A percentile compares a stretch with the other conserved stretches of the same genome.
These are phyloP conservation scores for Colletotrichum salicis DNA, from an alignment of 2,329 filamentous ascomycete species.

Conservation along the genomic window DNA sequence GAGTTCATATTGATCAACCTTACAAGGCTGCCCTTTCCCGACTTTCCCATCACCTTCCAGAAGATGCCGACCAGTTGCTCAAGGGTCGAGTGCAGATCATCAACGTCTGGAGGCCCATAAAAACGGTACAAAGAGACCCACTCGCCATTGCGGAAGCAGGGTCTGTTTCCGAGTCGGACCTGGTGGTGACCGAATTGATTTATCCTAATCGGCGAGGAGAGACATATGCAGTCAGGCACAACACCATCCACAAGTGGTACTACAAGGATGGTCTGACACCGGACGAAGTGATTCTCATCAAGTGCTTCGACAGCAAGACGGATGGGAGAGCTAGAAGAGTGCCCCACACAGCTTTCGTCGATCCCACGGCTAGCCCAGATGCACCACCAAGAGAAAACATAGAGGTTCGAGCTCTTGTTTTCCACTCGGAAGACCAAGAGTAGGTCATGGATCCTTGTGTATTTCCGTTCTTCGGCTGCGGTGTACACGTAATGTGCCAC, in stretches of 20 bases:
- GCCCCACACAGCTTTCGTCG: conserved; percentile 66
- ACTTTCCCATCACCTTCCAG: conserved; percentile 57
- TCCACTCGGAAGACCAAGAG: conserved; percentile 52
- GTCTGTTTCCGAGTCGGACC: conserved; percentile 60
- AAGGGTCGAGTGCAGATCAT: conserved; percentile 62
- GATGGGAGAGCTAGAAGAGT: conserved; percentile 63
- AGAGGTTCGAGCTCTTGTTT: conserved; percentile 65
- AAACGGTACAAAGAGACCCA: conserved; percentile 63
- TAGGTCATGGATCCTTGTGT: not conserved
- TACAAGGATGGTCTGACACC: conserved; percentile 63
- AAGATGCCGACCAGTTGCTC: conserved; percentile 55
- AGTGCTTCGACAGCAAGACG: conserved; percentile 69
- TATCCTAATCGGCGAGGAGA: conserved; percentile 63
- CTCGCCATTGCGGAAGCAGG: conserved; percentile 63
- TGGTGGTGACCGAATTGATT: conserved; percentile 60
- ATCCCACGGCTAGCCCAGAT: conserved; percentile 52
- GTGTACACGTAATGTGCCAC: not conserved
- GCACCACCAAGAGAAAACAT: conserved; percentile 68
- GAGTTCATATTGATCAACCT: conserved; percentile 66
- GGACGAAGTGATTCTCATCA: conserved; percentile 67
- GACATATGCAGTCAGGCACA: conserved; percentile 57
- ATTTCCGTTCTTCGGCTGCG: not conserved
- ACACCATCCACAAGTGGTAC: conserved; percentile 59
- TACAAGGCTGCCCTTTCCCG: conserved; percentile 54
- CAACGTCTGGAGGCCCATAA: conserved; percentile 64